Evolutionary conservation across 2,329 filamentous ascomycete species (phyloP).

Genomic region (Talaromyces albobiverticillius): DNA sequence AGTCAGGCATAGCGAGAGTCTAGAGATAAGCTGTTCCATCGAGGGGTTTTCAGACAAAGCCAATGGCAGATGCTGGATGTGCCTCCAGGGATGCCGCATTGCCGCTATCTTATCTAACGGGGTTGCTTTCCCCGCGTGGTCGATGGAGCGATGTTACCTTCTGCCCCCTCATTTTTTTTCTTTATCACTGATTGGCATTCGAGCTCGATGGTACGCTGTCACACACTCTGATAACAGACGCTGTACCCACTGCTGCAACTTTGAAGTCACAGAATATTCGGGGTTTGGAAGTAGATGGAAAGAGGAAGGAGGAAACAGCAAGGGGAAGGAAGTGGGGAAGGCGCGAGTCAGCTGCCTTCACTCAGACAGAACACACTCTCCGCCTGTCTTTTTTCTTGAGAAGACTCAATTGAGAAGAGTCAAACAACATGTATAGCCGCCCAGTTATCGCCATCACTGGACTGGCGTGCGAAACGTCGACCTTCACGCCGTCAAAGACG

Average conservation of each 20-base stretch:
- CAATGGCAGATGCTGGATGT: background rate
- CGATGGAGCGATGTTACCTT: slow-evolving; percentile 10
- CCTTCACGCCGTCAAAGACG: slow-evolving; percentile 52
- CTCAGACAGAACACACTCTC: no score
- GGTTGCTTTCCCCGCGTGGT: slow-evolving; percentile 12
- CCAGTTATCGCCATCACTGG: slow-evolving; percentile 53
- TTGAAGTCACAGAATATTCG: no score
- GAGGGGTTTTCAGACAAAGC: background rate
- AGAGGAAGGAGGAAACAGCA: background rate
- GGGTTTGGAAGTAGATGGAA: no score
- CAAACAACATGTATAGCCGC: slow-evolving; percentile 29
- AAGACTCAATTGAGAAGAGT: no score
- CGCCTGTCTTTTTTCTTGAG: no score
- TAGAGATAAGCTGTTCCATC: background rate
- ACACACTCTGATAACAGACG: no score
- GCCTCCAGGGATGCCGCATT: background rate
- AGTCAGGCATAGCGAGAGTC: no score
- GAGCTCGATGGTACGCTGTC: no score
- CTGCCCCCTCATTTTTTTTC: background rate
- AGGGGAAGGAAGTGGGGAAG: background rate
- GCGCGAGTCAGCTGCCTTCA: background rate
- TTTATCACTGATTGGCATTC: background rate
- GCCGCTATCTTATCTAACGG: background rate
- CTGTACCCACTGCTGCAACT: no score
- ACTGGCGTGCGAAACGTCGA: slow-evolving; percentile 54